phyloP scores from a whole-genome alignment of 2,329 filamentous ascomycete species.

The Aspergillus ochraceoroseus region DNA sequence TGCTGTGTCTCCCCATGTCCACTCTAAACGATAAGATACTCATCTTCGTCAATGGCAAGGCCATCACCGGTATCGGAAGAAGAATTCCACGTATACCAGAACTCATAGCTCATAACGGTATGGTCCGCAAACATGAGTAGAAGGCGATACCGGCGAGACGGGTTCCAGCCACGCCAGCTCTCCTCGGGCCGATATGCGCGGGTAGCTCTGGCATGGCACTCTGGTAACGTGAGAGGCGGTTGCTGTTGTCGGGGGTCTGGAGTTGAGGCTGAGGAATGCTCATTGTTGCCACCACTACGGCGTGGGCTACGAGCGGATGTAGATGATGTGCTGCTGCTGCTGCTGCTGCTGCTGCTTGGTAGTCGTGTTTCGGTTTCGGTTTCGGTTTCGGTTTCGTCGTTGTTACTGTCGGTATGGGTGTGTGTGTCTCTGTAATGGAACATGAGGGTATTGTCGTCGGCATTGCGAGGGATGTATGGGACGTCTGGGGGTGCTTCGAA shows the following conservation, averaged over 20 bases:
- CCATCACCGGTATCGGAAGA: constrained; percentile 5
- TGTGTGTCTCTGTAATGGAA: constrained; percentile 23
- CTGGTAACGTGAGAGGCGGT: constrained; percentile 27
- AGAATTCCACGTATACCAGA: constrained; percentile 44
- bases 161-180: constrained; percentile 39
- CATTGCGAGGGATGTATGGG: constrained; percentile 28
- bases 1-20: no score
- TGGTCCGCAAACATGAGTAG: constrained; percentile 55
- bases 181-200: constrained; percentile 33
- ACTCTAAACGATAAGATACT: constrained; percentile 16
- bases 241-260: neutral
- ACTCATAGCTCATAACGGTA: constrained; percentile 56
- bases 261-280: neutral
- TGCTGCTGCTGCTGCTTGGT: no score
- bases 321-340: no score
- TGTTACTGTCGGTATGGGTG: no score
- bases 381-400: constrained; percentile 1
- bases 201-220: constrained; percentile 35
- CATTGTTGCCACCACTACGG: neutral
- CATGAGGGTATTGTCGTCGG: constrained; percentile 17
- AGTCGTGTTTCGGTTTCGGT: constrained; percentile 1
- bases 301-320: no score
- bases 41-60: constrained; percentile 16
- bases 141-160: constrained; percentile 48
- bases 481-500: constrained; percentile 38